These are phyloP conservation scores for Bruguiera sexangula DNA, from an alignment of 345 rosid species.

Conservation along the genomic window DNA sequence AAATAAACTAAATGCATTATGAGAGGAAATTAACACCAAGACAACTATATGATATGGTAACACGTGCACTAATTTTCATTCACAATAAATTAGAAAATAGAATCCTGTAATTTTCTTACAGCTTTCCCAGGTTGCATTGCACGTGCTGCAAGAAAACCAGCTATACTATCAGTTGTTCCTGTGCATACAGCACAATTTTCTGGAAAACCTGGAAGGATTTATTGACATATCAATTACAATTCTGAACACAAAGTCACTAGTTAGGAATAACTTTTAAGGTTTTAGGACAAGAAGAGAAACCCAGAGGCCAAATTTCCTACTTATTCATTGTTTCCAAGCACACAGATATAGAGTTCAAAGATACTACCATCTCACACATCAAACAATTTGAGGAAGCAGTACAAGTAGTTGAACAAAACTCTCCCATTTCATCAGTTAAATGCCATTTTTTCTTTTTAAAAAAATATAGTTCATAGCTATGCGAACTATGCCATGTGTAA, in stretches of 20 bases:
- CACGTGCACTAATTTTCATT: background rate
- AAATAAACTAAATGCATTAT: too few species aligned
- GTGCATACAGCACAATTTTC: conserved; percentile 70
- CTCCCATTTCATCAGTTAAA: background rate
- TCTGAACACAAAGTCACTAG: background rate
- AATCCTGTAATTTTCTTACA: conserved; percentile 40
- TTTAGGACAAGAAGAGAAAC: background rate
- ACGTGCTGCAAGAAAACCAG: conserved; percentile 93
- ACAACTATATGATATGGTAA: background rate
- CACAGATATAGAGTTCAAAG: background rate
- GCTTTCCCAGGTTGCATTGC: conserved; percentile 83
- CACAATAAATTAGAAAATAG: conserved; percentile 11
- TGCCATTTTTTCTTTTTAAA: background rate
- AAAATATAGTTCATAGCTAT: background rate
- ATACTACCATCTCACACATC: background rate
- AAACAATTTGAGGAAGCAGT: background rate
- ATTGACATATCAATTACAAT: conserved; percentile 10
- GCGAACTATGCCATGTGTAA: background rate
- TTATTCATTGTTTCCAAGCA: background rate
- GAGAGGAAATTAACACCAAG: background rate
- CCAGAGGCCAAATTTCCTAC: background rate
- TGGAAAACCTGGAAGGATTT: conserved; percentile 57
- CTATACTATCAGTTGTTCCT: conserved; percentile 93
- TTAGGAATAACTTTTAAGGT: background rate
- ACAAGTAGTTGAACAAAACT: background rate